Conservation (phyloP, 1,284 basidiomycete genomes). For the Ceratobasidium sp. region DNA sequence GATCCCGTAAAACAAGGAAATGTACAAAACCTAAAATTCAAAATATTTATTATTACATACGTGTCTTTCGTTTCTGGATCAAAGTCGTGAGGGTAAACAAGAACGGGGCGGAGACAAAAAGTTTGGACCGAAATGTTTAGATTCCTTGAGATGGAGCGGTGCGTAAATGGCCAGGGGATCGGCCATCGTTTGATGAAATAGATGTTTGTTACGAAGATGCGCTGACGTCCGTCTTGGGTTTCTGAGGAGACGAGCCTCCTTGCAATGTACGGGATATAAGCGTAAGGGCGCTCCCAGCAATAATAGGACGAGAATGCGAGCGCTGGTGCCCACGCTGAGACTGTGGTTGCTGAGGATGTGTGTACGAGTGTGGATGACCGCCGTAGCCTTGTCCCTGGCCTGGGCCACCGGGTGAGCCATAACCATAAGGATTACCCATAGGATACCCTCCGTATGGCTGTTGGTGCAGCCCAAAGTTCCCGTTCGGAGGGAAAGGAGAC, state of each 20-base stretch:
- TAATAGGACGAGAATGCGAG: constrained; percentile 44
- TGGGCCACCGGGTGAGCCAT: not conserved
- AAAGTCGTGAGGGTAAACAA: constrained; percentile 32
- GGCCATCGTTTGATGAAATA: not conserved
- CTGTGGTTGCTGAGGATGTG: constrained; percentile 19
- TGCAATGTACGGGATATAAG: constrained; percentile 17
- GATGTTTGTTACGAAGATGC: constrained; percentile 25
- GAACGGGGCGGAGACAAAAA: constrained; percentile 4
- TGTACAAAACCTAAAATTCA: constrained; percentile 32
- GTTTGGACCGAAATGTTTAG: not conserved
- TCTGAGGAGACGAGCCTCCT: constrained; percentile 25
- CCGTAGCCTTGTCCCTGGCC: constrained; percentile 1
- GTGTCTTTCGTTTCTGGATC: constrained; percentile 13
- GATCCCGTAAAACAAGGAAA: not conserved
- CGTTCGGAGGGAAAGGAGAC: constrained; percentile 20
- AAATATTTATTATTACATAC: constrained; percentile 42
- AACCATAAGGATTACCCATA: not conserved
- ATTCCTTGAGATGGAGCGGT: not conserved
- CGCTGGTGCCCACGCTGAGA: constrained; percentile 39
- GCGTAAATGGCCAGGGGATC: not conserved
- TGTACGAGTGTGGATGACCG: constrained; percentile 39
- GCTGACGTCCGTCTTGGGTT: constrained; percentile 44
- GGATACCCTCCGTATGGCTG: constrained; percentile 23
- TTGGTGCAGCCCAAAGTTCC: constrained; percentile 15
- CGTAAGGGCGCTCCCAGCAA: constrained; percentile 23